A percentile compares a stretch with the other conserved stretches of the same genome.
Evolutionary conservation across 768 basidiomycete genomes (phyloP).

Genomic region (Xerocomellus chrysenteron): DNA sequence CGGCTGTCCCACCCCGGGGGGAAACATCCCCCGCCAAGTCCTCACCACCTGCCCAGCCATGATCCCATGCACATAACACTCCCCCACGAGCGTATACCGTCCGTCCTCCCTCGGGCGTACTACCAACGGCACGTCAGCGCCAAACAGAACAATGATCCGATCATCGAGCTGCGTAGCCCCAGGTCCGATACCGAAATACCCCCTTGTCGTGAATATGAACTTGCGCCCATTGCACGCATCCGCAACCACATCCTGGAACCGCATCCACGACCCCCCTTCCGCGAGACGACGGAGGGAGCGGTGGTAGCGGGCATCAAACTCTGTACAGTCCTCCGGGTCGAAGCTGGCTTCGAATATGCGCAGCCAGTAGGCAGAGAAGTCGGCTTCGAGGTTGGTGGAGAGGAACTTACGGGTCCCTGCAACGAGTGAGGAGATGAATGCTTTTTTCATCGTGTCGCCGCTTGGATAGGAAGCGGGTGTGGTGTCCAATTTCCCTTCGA

Average conservation of each 20-base stretch:
- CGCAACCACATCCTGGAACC: background rate
- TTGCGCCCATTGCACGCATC: background rate
- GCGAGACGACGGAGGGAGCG: background rate
- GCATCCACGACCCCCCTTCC: conserved; percentile 1
- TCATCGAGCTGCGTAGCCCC: background rate
- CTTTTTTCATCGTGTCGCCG: background rate
- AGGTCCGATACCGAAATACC: background rate
- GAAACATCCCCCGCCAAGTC: background rate
- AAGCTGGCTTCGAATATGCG: background rate
- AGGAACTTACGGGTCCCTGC: background rate
- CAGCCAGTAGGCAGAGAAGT: background rate
- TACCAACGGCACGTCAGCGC: conserved; percentile 5
- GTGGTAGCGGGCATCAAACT: background rate
- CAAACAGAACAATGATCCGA: conserved; percentile 1
- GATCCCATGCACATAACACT: conserved; percentile 5
- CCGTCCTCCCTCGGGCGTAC: conserved; percentile 6
- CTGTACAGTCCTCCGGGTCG: background rate
- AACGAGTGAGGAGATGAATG: background rate
- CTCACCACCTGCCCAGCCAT: conserved; percentile 8
- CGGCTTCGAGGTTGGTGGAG: background rate
- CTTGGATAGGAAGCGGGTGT: background rate
- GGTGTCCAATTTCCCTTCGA: background rate
- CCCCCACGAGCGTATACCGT: conserved; percentile 7
- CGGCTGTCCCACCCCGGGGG: background rate
- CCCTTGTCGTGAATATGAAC: background rate